Percentiles rank a stretch among this genome's conserved stretches.
Evolutionary conservation across 2,329 filamentous ascomycete species (phyloP).

Genomic region (Rhinocladiella similis): DNA sequence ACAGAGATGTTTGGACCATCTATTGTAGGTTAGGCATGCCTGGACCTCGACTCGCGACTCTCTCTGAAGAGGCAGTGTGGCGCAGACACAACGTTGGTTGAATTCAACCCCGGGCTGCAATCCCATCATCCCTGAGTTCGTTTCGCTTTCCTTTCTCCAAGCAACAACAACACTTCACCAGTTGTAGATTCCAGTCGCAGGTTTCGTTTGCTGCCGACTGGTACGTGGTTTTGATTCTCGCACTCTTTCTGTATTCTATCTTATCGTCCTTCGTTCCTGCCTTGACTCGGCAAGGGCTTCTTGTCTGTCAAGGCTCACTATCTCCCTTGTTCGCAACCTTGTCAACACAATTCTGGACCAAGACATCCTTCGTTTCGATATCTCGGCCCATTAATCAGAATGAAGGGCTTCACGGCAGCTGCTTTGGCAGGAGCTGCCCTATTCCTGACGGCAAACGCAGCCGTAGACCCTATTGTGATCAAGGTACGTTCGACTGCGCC

Average conservation of each 20-base stretch:
- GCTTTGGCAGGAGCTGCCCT: constrained; percentile 28
- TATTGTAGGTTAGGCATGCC: too few species aligned
- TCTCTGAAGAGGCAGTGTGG: too few species aligned
- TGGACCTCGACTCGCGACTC: too few species aligned
- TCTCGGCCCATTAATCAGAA: constrained; percentile 20
- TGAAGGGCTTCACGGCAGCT: constrained; percentile 29
- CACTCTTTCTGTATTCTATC: constrained; percentile 17
- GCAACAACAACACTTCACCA: background rate
- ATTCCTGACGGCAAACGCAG: constrained; percentile 32
- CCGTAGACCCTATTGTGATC: constrained; percentile 58
- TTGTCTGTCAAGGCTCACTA: background rate
- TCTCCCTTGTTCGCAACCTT: constrained; percentile 9
- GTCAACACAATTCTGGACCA: constrained; percentile 9
- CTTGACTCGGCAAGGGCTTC: constrained; percentile 15
- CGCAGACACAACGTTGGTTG: background rate
- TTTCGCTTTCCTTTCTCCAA: background rate
- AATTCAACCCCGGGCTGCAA: too few species aligned
- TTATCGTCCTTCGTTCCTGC: constrained; percentile 23
- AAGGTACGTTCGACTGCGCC: constrained; percentile 55
- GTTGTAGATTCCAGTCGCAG: background rate
- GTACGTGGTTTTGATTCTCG: constrained; percentile 18
- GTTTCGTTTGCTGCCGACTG: constrained; percentile 7
- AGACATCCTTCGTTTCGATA: constrained; percentile 1
- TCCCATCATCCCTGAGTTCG: background rate
- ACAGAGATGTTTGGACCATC: too few species aligned